Base-by-base conservation (phyloP, 176 grass and related monocot genomes). In the Urochloa ruziziensis region DNA sequence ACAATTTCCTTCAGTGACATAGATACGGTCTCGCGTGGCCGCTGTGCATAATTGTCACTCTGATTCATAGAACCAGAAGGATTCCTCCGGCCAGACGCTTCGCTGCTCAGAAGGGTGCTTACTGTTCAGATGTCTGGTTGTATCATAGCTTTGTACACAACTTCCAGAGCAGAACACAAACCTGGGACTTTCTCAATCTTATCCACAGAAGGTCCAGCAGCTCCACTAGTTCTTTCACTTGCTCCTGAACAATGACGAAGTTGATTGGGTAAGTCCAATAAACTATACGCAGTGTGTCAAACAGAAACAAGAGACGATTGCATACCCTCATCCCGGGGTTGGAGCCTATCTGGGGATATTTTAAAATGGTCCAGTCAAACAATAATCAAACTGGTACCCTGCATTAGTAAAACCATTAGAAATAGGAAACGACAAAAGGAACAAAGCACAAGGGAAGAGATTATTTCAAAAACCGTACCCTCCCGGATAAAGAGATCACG, bases 351-450 rank as follows among this genome's bases (percentile, higher is more conserved):
- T 94, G 89, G 44, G 92, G 92, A 87, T 91, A 94, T 72, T 94
- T 94, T 73, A 94, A 79, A 80, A 91, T 89, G 72, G 92, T 94
- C 92, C 92, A 94, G 73, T 94, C 92, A 82, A 94, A 94, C 15
- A 94, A 67, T 91, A 89, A 79, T 94, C 92, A 42, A 89, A 89
- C 67, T 94, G 89, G 52, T 94, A 89, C 25, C 87, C 92, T 94
- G 87, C 63, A 77, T 54, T 44, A 84, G 69, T 16, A 23, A 23
- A 17, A n/a, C 16, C 17, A 18, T 87, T 57, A 90, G 42, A 59
- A 79, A 79, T 9, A 64, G 25, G 52, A 64, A 43, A 36, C 54
- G 24, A 29, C 7, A 37, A 11, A 49, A 84, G 1, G 32, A 29
- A 35, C 52, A 30, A 29, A 29, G 13, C 34, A 25, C 8, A 42